These are phyloP conservation scores for Barnettozyma vustinii DNA, from an alignment of 805 yeast genomes.

Conservation along the genomic window DNA sequence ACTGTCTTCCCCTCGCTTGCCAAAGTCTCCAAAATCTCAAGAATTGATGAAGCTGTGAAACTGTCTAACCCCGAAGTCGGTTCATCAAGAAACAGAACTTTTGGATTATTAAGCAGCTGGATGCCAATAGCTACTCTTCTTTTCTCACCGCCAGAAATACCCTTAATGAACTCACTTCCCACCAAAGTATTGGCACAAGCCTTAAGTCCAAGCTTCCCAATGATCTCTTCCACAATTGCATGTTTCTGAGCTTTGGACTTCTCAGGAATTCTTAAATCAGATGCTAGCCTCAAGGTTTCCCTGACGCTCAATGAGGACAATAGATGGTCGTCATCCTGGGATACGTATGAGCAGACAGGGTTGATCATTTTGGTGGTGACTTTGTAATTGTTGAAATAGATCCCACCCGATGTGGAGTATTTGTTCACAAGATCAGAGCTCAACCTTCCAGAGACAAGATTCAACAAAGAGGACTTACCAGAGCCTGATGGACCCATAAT, in stretches of 20 bases:
- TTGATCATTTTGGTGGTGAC: conserved; percentile 35
- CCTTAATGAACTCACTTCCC: conserved; percentile 58
- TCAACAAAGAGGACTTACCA: conserved; percentile 67
- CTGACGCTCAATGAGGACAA: conserved; percentile 68
- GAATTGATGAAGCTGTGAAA: conserved; percentile 67
- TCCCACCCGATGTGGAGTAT: conserved; percentile 34
- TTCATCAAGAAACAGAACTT: conserved; percentile 71
- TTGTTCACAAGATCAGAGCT: conserved; percentile 28
- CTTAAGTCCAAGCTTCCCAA: conserved; percentile 58
- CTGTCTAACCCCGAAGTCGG: conserved; percentile 90
- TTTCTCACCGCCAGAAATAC: conserved; percentile 80
- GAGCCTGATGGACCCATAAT: conserved; percentile 83
- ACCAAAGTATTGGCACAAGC: conserved; percentile 75
- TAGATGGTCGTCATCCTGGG: conserved; percentile 76
- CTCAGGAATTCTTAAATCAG: conserved; percentile 55
- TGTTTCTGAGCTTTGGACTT: conserved; percentile 37
- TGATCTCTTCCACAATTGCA: conserved; percentile 47
- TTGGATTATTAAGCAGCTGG: conserved; percentile 70
- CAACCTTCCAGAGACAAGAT: conserved; percentile 57
- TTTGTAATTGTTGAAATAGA: conserved; percentile 37
- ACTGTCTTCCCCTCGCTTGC: conserved; percentile 65
- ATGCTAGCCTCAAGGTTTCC: conserved; percentile 72
- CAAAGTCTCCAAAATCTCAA: conserved; percentile 53
- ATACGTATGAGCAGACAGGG: conserved; percentile 66
- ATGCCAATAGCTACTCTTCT: conserved; percentile 80